phyloP scores from a whole-genome alignment of 202 grass and related monocot species.

The Saccharum hybrid region DNA sequence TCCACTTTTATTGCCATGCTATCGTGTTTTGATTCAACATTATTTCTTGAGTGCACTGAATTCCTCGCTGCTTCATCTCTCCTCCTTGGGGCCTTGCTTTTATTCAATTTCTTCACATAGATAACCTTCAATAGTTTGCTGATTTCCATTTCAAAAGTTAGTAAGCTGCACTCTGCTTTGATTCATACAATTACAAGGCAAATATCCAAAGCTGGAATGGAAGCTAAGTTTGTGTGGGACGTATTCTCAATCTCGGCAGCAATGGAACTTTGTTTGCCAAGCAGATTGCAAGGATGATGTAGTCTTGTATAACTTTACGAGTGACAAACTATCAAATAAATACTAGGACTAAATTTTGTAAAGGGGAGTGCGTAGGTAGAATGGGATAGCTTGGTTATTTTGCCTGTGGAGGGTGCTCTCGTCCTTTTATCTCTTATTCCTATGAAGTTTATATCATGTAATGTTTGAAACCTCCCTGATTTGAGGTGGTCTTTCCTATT shows the following conservation, averaged over 20 bases:
- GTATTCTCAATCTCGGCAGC: constrained; percentile 8
- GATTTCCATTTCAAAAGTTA: neutral
- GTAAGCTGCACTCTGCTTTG: neutral
- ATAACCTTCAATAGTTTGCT: constrained; percentile 28
- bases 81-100: neutral
- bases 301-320: neutral
- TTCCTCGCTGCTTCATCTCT: constrained; percentile 5
- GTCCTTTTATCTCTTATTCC: neutral
- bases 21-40: constrained; percentile 21
- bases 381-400: constrained; percentile 11
- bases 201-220: neutral
- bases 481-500: constrained; percentile 27
- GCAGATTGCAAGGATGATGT: neutral
- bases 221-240: constrained; percentile 4
- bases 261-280: neutral
- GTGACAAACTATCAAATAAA: neutral
- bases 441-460: neutral
- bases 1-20: neutral
- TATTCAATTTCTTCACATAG: constrained; percentile 20
- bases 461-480: neutral
- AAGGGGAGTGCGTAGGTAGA: neutral
- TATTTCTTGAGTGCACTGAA: neutral
- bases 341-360: constrained; percentile 15
- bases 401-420: neutral
- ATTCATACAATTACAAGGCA: neutral